These are phyloP conservation scores for Phytophthora chlamydospora DNA, from an alignment of 352 stramenopile genomes.

Conservation along the genomic window DNA sequence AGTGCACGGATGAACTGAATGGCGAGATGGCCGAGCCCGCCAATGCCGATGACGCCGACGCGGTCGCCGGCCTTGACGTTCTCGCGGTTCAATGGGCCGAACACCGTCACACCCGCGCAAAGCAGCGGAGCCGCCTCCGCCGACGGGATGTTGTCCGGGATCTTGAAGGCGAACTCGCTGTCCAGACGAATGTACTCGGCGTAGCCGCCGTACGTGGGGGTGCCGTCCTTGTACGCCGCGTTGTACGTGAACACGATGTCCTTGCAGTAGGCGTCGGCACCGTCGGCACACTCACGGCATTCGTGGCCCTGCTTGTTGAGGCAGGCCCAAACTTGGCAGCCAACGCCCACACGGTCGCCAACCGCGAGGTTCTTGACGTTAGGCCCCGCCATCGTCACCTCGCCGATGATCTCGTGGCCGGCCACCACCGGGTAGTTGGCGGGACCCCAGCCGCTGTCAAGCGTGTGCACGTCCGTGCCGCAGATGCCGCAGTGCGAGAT, in stretches of 20 bases:
- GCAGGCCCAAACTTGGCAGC: conserved; percentile 68
- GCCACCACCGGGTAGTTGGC: conserved; percentile 41
- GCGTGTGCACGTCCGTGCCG: conserved; percentile 45
- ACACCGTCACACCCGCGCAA: conserved; percentile 81
- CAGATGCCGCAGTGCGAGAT: conserved; percentile 63
- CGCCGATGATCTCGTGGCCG: conserved; percentile 52
- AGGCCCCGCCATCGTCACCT: conserved; percentile 5
- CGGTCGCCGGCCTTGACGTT: conserved; percentile 46
- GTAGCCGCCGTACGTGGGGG: conserved; percentile 59
- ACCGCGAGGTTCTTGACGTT: conserved; percentile 51
- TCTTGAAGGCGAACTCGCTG: conserved; percentile 51
- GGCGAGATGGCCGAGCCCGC: conserved; percentile 79
- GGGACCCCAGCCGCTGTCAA: conserved; percentile 36
- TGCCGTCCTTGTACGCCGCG: conserved; percentile 42
- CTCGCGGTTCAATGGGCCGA: conserved; percentile 57
- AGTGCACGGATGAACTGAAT: conserved; percentile 72
- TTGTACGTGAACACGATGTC: conserved; percentile 51
- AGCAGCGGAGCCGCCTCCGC: conserved; percentile 54
- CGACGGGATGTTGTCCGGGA: conserved; percentile 58
- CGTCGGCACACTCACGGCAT: conserved; percentile 59
- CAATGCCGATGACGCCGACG: conserved; percentile 74
- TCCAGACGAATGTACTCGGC: conserved; percentile 60
- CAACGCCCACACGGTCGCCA: conserved; percentile 74
- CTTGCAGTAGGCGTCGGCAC: conserved; percentile 64
- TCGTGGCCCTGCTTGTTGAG: conserved; percentile 42